Conservation (phyloP, 176 grass and related monocot species). For the Bromus sterilis region DNA sequence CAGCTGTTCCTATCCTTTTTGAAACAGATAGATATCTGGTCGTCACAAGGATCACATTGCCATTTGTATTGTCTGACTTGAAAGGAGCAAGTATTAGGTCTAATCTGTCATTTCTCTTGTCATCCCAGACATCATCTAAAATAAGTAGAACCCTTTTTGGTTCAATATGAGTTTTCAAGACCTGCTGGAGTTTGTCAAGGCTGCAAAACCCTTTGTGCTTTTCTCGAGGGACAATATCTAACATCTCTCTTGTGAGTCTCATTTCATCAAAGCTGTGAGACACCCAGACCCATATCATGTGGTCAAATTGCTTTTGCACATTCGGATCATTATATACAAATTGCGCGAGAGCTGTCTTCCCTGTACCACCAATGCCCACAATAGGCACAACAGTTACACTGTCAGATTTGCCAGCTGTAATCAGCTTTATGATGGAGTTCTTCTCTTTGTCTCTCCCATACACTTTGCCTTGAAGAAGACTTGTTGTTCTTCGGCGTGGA, state of each 20-base stretch:
- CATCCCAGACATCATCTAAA: not conserved
- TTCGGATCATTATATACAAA: not conserved
- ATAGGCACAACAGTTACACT: not conserved
- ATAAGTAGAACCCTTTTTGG: not conserved
- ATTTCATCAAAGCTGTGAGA: not conserved
- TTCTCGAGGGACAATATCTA: not conserved
- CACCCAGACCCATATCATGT: not conserved
- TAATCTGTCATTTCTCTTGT: rapidly evolving
- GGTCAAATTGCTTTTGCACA: not conserved
- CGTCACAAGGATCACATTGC: not conserved
- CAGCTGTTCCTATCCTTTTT: not conserved
- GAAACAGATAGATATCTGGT: not conserved
- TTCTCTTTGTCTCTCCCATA: not conserved
- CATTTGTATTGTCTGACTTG: not conserved
- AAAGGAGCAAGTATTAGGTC: not conserved
- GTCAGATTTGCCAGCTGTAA: not conserved
- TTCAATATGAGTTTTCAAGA: not conserved
- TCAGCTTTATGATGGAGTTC: not conserved
- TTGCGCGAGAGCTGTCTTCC: not conserved
- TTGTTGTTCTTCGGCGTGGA: not conserved
- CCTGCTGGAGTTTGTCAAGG: not conserved
- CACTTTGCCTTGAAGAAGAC: not conserved
- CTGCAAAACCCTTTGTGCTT: not conserved
- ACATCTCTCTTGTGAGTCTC: not conserved
- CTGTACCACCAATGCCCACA: not conserved